phyloP scores from a whole-genome alignment of 2,329 filamentous ascomycete species.

The Ceratocystis lukuohia region DNA sequence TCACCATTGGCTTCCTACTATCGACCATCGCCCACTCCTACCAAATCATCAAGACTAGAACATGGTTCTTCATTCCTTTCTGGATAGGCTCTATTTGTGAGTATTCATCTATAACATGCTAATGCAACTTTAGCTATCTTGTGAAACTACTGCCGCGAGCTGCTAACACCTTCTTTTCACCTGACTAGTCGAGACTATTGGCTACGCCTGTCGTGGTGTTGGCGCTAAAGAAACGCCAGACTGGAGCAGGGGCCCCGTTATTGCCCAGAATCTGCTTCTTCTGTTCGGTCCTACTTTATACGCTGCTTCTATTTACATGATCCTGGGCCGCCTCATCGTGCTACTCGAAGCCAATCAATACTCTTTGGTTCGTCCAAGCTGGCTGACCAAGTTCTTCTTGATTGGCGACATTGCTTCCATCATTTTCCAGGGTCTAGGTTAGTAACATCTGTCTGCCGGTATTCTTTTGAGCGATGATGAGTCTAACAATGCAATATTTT shows the following conservation, averaged over 20 bases:
- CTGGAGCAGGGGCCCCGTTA: slow-evolving; percentile 30
- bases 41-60: slow-evolving; percentile 30
- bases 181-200: slow-evolving; percentile 25
- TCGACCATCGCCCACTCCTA: slow-evolving; percentile 32
- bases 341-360: slow-evolving; percentile 28
- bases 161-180: slow-evolving; percentile 18
- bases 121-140: neutral
- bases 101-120: slow-evolving; percentile 13
- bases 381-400: slow-evolving; percentile 44
- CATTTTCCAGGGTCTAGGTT: neutral
- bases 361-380: slow-evolving; percentile 27
- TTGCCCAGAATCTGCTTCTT: slow-evolving; percentile 32
- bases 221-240: slow-evolving; percentile 24
- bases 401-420: slow-evolving; percentile 35
- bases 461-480: too few relatives aligned
- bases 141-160: too few relatives aligned
- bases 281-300: slow-evolving; percentile 36
- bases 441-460: neutral
- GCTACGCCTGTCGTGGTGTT: slow-evolving; percentile 19
- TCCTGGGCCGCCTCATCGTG: slow-evolving; percentile 32
- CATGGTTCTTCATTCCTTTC: slow-evolving; percentile 42
- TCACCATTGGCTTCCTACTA: slow-evolving; percentile 23
- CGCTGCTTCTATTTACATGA: slow-evolving; percentile 40
- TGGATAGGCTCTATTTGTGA: slow-evolving; percentile 39
- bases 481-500: slow-evolving; percentile 28